phyloP scores from a whole-genome alignment of 2,329 filamentous ascomycete species.

The Westerdykella aurantiaca region DNA sequence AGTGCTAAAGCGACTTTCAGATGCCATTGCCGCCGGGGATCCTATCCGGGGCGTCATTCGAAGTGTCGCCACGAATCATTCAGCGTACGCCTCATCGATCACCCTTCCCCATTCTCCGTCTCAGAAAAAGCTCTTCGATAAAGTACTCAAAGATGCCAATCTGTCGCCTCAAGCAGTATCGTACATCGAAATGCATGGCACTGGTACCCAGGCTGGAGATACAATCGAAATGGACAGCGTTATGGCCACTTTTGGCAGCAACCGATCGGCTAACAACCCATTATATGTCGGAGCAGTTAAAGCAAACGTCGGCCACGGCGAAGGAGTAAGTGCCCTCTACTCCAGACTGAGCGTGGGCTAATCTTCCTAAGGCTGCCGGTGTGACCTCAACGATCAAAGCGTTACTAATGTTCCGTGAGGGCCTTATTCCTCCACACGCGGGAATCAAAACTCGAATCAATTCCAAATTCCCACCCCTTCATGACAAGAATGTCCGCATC shows the following conservation, averaged over 20 bases:
- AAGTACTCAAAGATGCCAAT: conserved; percentile 24
- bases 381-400: conserved; percentile 30
- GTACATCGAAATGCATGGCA: conserved; percentile 31
- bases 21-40: conserved; percentile 34
- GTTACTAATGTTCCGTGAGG: conserved; percentile 31
- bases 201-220: conserved; percentile 27
- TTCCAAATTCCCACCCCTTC: conserved; percentile 51
- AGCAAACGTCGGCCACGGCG: conserved; percentile 32
- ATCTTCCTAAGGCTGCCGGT: conserved; percentile 2
- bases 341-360: no score
- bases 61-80: conserved; percentile 41
- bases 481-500: conserved; percentile 55
- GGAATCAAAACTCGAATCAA: conserved; percentile 63
- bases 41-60: conserved; percentile 25
- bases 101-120: conserved; percentile 18
- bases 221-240: conserved; percentile 15
- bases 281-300: conserved; percentile 28
- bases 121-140: conserved; percentile 10
- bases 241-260: conserved; percentile 9
- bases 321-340: conserved; percentile 9
- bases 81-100: conserved; percentile 22
- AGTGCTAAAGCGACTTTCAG: conserved; percentile 32
- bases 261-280: conserved; percentile 1
- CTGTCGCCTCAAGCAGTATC: conserved; percentile 28
- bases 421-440: conserved; percentile 52